A percentile compares a stretch with the other conserved stretches of the same genome.
Conservation (phyloP, 257 asterid species). For the Solanum stenotomum region DNA sequence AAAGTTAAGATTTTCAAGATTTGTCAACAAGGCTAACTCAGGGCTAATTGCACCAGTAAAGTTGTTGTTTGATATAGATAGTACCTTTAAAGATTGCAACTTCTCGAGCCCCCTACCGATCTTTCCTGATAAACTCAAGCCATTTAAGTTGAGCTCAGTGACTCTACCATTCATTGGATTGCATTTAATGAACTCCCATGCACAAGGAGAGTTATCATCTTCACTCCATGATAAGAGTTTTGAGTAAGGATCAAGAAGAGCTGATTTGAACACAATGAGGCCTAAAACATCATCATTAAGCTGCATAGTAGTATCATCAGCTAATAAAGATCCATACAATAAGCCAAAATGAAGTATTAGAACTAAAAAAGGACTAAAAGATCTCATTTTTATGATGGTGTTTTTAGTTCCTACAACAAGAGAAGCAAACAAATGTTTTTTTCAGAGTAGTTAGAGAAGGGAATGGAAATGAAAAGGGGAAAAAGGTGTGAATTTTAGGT, state of each 20-base stretch:
- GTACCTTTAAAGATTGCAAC: constrained; percentile 38
- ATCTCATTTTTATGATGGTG: not conserved
- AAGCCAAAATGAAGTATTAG: not conserved
- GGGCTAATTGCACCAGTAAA: constrained; percentile 48
- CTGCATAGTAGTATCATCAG: constrained; percentile 24
- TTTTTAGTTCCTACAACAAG: not conserved
- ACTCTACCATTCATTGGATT: constrained; percentile 46
- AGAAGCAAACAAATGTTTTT: not conserved
- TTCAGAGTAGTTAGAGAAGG: not conserved
- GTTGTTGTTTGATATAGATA: constrained; percentile 66
- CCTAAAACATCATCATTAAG: constrained; percentile 86
- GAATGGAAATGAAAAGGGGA: not conserved
- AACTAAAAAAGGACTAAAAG: not conserved
- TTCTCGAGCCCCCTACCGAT: constrained; percentile 75
- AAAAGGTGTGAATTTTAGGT: not conserved
- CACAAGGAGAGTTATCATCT: constrained; percentile 75
- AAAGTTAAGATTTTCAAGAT: constrained; percentile 53
- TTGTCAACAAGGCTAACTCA: constrained; percentile 30
- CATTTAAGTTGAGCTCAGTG: constrained; percentile 42
- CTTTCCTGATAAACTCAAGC: constrained; percentile 58
- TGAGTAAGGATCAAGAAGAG: constrained; percentile 34
- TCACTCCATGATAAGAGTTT: constrained; percentile 65
- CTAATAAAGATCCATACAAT: not conserved
- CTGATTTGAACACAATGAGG: constrained; percentile 81
- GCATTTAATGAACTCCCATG: constrained; percentile 68